Evolutionary conservation across 805 yeast genomes (phyloP), one percentile per base, ranked within the genome.

Genomic region (Maudiozyma turicensis): DNA sequence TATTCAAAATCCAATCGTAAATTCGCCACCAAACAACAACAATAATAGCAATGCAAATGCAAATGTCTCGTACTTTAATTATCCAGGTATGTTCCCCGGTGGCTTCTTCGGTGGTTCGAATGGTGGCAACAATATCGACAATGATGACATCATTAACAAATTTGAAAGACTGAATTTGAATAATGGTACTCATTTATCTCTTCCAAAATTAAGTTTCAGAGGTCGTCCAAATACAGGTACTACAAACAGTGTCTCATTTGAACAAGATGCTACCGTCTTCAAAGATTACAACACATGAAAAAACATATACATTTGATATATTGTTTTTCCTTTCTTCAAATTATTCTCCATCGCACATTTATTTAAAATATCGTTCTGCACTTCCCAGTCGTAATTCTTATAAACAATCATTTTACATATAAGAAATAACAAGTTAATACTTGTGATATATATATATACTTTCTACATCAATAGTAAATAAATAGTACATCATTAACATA

Each of bases 1-100:
- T 20, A 34, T 40, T n/a, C 33, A 14, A 9, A 20, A 10, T 7
- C 43, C 26, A 30, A 8, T 26, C 29, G 43, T 29, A 5, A 40
- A 40, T 20, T 28, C 43, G 6, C 43, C 34, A 42, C 20, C 49
- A 6, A 33, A 40, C 4, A 20, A 20, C 26, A 20, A 20, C 26
- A 20, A 11, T 7, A n/a, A 13, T 2, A 6, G 2, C 8, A n/a
- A n/a, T 29, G 37, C 29, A 5, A 45, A 41, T 26, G 8, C 44
- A 2, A 13, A n/a, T 10, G 46, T 37, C 13, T 28, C 50, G n/a
- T 60, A 56, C 49, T 57, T 54, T 46, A 60, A 57, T 38, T 65
- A 64, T 46, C 67, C 69, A n/a, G 68, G 67, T 1, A 52, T 55
- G 47, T 65, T 61, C 40, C 67, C 69, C 0, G 55, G 46, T 15